These are phyloP conservation scores for Colletotrichum sp. DNA, from an alignment of 2,329 filamentous ascomycete species.

Conservation along the genomic window DNA sequence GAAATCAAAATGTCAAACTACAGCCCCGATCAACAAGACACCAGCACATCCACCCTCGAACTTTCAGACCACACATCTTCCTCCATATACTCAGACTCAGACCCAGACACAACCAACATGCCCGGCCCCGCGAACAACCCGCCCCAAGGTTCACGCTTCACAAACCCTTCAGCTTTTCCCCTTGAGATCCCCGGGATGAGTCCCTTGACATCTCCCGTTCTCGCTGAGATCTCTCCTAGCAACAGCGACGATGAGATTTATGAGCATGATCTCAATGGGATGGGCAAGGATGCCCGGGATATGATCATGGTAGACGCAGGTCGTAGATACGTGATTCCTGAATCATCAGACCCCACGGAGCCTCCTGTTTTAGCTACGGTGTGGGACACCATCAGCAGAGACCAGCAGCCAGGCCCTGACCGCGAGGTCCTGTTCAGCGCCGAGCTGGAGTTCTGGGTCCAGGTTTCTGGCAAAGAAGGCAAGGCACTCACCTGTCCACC, in stretches of 20 bases:
- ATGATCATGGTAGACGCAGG: neutral
- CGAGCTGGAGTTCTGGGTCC: neutral
- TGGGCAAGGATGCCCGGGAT: neutral
- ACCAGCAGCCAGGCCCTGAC: neutral
- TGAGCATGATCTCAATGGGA: neutral
- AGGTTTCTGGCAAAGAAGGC: neutral
- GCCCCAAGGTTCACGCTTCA: neutral
- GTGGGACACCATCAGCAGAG: neutral
- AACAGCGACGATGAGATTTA: neutral
- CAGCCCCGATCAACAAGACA: neutral
- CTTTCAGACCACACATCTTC: neutral
- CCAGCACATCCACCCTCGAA: neutral
- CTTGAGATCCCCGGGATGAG: neutral
- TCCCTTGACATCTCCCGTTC: neutral
- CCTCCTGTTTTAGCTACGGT: neutral
- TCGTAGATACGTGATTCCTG: neutral
- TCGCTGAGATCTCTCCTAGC: neutral
- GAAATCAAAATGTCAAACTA: neutral
- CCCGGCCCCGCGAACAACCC: neutral
- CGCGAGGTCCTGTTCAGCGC: neutral
- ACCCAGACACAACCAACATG: neutral
- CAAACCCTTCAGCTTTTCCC: neutral
- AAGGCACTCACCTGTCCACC: neutral
- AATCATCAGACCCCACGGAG: neutral
- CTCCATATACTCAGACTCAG: neutral